These are phyloP conservation scores for Exophiala sp. DNA, from an alignment of 2,329 filamentous ascomycete species.

Conservation along the genomic window DNA sequence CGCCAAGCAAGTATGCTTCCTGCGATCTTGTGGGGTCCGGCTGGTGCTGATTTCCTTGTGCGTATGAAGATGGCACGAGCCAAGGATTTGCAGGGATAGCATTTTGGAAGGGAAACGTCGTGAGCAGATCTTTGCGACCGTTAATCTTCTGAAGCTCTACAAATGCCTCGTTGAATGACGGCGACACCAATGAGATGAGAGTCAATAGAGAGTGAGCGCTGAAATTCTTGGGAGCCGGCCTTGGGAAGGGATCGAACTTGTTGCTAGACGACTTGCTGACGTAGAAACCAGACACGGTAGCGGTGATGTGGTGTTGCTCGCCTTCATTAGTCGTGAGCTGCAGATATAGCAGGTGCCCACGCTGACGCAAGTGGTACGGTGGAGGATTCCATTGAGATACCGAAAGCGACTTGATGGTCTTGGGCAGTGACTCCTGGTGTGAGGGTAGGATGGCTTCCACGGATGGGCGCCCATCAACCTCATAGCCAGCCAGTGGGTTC, in stretches of 20 bases:
- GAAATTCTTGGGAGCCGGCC: conserved; percentile 68
- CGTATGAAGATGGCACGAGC: conserved; percentile 65
- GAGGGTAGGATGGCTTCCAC: conserved; percentile 67
- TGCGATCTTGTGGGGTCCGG: conserved; percentile 83
- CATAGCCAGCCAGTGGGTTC: conserved; percentile 63
- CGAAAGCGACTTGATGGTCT: conserved; percentile 82
- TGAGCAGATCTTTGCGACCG: conserved; percentile 76
- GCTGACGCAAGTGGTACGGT: conserved; percentile 81
- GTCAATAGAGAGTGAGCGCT: conserved; percentile 80
- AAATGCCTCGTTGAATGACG: conserved; percentile 74
- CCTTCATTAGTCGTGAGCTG: conserved; percentile 86
- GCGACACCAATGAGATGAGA: conserved; percentile 71
- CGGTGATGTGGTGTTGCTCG: conserved; percentile 88
- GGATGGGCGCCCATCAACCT: conserved; percentile 64
- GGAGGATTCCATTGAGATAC: conserved; percentile 96
- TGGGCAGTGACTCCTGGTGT: conserved; percentile 63
- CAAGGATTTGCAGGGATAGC: conserved; percentile 87
- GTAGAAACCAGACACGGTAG: conserved; percentile 90
- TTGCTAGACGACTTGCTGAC: conserved; percentile 93
- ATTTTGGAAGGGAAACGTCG: conserved; percentile 93
- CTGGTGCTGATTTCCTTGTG: conserved; percentile 60
- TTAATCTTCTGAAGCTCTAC: conserved; percentile 75
- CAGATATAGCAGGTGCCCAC: conserved; percentile 87
- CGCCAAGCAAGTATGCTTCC: conserved; percentile 83
- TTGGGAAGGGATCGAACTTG: conserved; percentile 88